A percentile compares a stretch with the other conserved stretches of the same genome.
Conservation (phyloP, 805 yeast genomes). For the Grigorovia jiainica region DNA sequence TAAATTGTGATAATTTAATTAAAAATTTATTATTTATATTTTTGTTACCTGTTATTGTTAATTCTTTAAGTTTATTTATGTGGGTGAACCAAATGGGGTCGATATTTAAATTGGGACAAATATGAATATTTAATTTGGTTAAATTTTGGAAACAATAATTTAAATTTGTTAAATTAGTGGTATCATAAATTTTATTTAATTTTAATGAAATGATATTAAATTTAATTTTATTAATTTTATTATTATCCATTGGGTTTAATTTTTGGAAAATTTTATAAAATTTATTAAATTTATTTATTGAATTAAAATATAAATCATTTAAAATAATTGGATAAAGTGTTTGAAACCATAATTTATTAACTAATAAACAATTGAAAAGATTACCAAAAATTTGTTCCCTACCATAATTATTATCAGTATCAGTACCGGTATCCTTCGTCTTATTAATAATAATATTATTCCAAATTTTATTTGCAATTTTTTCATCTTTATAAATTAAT, state of each 20-base stretch:
- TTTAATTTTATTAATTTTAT: conserved; percentile 1
- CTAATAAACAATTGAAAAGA: conserved; percentile 54
- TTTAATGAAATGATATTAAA: conserved; percentile 16
- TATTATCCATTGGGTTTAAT: neutral
- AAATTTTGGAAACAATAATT: conserved; percentile 37
- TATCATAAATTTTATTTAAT: conserved; percentile 48
- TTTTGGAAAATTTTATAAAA: too few relatives aligned
- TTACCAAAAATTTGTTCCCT: conserved; percentile 13
- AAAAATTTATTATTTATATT: conserved; percentile 53
- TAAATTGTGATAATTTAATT: conserved; percentile 38
- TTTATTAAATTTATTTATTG: conserved; percentile 36
- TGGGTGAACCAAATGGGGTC: conserved; percentile 37
- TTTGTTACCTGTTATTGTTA: conserved; percentile 62
- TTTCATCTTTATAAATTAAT: conserved; percentile 48
- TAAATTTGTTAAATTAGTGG: neutral
- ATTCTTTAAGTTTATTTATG: conserved; percentile 28
- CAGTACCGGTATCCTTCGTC: neutral
- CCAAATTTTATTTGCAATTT: conserved; percentile 40
- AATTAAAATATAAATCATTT: conserved; percentile 45
- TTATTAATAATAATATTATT: neutral
- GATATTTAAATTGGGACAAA: conserved; percentile 68
- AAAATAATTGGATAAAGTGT: conserved; percentile 47
- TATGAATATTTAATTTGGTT: conserved; percentile 68
- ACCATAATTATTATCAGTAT: too few relatives aligned
- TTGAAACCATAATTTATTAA: conserved; percentile 57